Evolutionary conservation across 768 basidiomycete species (phyloP), one percentile per base, ranked within the genome.

Genomic region (Udeniomyces megalosporus): DNA sequence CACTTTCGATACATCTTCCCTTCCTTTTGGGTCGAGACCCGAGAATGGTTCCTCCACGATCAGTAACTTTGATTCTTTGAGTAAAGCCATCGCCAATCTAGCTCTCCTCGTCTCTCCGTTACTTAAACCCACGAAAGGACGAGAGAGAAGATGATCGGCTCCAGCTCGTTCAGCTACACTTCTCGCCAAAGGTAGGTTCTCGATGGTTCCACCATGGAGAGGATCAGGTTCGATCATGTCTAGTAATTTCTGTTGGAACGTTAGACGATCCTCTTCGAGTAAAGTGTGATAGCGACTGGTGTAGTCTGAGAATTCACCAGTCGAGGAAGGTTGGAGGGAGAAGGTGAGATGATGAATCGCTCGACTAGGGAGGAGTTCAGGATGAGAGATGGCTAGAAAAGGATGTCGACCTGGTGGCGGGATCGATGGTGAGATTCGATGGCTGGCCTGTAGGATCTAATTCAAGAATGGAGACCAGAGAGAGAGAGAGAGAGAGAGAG

Each of bases 91-190:
- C 10, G 86, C 77, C 51, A 99, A 86, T 49, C 91, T 76, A 5
- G 90, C 90, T 20, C 88, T 76, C 44, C 92, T 76, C 32, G 84
- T 96, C 76, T 99, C 92, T 0, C 93, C 93, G 69, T 92, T 93
- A 66, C 85, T 88, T 56, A 97, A 72, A 0, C 87, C 87, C 8
- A 96, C 78, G 4, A 87, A 71, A 0, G 93, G 93, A 5, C 93
- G 69, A 69, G 91, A 84, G n/a, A 97, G 75, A 28, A 92, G 73
- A 4, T 76, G 67, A 1, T 72, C 70, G 45, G 96, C 75, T 10
- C 79, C 78, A 70, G 96, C 78, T 51, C 73, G 71, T 3, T 76
- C 73, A 0, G 81, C 77, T n/a, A 87, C 71, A 1, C 76, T 72
- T 3, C 81, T 77, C 60, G 92, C 70, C 78, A 61, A 51, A 3